Conservation (phyloP, 805 yeast genomes). For the Pachysolen tannophilus region DNA sequence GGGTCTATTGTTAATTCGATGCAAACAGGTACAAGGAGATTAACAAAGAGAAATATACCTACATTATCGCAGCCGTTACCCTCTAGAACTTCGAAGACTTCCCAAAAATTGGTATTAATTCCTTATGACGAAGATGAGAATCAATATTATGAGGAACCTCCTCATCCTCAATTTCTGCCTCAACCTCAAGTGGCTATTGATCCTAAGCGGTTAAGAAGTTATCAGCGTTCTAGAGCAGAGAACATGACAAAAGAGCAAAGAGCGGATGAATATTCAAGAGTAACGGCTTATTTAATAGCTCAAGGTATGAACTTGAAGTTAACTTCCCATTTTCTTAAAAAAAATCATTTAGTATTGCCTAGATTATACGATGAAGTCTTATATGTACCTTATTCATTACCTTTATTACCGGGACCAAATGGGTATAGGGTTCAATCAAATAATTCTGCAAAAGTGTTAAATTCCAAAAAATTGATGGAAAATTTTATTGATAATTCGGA, state of each 20-base stretch:
- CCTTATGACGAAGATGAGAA: conserved; percentile 46
- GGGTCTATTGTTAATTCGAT: conserved; percentile 7
- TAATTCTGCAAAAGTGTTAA: conserved; percentile 33
- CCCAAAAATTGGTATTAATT: conserved; percentile 79
- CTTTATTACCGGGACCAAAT: conserved; percentile 75
- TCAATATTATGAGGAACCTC: conserved; percentile 3
- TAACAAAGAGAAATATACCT: conserved; percentile 26
- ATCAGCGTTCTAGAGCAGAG: conserved; percentile 36
- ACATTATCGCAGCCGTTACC: conserved; percentile 51
- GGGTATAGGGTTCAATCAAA: conserved; percentile 73
- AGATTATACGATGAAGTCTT: conserved; percentile 88
- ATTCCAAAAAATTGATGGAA: conserved; percentile 51
- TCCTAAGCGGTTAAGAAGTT: conserved; percentile 10
- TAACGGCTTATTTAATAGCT: conserved; percentile 87
- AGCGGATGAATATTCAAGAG: conserved; percentile 64
- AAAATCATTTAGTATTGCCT: conserved; percentile 77
- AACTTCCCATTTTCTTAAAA: conserved; percentile 55
- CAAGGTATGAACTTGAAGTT: conserved; percentile 67
- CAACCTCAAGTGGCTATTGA: conserved; percentile 8
- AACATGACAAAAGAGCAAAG: conserved; percentile 50
- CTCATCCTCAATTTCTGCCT: conserved; percentile 8
- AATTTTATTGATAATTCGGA: conserved; percentile 72
- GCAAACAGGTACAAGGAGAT: conserved; percentile 5
- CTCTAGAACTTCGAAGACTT: conserved; percentile 73
- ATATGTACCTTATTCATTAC: conserved; percentile 83